Evolutionary conservation across 2,329 filamentous ascomycete species (phyloP).

Genomic region (Arthrobotrys musiformis): DNA sequence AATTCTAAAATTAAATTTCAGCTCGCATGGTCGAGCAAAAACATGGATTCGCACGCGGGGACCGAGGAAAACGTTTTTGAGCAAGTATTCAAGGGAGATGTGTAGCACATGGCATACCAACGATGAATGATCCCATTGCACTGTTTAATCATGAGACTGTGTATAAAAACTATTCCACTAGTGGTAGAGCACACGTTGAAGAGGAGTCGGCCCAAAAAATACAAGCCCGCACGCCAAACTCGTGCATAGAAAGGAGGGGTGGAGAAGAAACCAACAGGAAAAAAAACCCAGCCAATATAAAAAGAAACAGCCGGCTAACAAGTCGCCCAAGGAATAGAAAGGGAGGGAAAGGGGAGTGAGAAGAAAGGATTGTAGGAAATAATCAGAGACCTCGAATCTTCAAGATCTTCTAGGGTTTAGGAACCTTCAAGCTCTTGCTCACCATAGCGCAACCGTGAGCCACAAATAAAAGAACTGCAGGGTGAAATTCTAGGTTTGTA

Average conservation of each 20-base stretch:
- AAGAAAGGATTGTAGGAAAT: constrained; percentile 6
- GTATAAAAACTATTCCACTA: constrained; percentile 16
- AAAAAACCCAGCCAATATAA: constrained; percentile 21
- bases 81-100: no score
- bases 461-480: constrained; percentile 81
- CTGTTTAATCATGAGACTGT: neutral
- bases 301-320: constrained; percentile 12
- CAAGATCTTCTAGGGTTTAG: constrained; percentile 72
- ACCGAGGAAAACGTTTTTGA: neutral
- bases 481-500: constrained; percentile 82
- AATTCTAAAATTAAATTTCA: neutral
- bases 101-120: neutral
- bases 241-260: neutral
- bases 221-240: constrained; percentile 12
- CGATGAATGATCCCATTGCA: neutral
- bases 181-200: neutral
- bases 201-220: constrained; percentile 4
- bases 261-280: constrained; percentile 6
- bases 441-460: constrained; percentile 94
- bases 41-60: neutral
- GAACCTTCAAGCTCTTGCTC: constrained; percentile 92
- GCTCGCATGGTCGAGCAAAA: neutral
- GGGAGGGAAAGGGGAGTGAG: neutral
- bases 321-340: neutral
- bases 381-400: constrained; percentile 59